Base-by-base conservation (phyloP, 169 alveolate species). In the Perkinsus marinus region DNA sequence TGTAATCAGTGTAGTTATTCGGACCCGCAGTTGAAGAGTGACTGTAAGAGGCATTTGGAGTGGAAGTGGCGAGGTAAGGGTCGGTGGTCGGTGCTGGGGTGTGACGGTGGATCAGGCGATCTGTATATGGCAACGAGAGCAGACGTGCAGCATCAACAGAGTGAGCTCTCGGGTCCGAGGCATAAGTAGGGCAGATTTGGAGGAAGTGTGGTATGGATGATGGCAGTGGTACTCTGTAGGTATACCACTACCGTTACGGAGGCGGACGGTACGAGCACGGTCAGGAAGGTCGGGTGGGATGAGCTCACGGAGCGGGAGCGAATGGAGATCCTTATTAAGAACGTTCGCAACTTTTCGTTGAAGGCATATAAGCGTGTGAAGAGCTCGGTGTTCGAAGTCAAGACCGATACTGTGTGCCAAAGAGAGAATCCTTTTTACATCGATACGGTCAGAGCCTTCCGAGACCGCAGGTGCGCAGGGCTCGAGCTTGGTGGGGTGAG, bases 351-450 rank as follows among this genome's bases (percentile, higher is more conserved):
- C 39, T 92, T 89, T 90, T 91, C 93, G n/a, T 92, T 68, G 92
- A 92, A 92, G 43, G 95, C 93, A 89, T 91, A 93, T 94, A 92
- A 90, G 91, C 91, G 93, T n/a, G 39, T 92, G 91, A 93, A 93
- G 89, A 92, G 91, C 92, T 92, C 94, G 36, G 89, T 91, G 47
- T 92, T 91, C 69, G 94, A 92, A 38, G 37, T 26, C 13, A 89
- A 41, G 91, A 6, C 46, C 13, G 93, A 92, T 89, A 93, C 91
- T n/a, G 95, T 94, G 36, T 99, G 99, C 94, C 99, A 98, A 96
- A 96, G 99, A 57, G 99, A 99, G 95, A 98, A 98, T 93, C 96
- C 99, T 0, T 99, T 99, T 95, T 99, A 99, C 95, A 99, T 98
- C 26, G 98, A 98, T 90, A 97, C 99, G 26, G 99, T 98, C 2